A percentile compares a stretch with the other conserved stretches of the same genome.
These are phyloP conservation scores for Naegleria lovaniensis DNA, from an alignment of 208 protist species.

Conservation along the genomic window DNA sequence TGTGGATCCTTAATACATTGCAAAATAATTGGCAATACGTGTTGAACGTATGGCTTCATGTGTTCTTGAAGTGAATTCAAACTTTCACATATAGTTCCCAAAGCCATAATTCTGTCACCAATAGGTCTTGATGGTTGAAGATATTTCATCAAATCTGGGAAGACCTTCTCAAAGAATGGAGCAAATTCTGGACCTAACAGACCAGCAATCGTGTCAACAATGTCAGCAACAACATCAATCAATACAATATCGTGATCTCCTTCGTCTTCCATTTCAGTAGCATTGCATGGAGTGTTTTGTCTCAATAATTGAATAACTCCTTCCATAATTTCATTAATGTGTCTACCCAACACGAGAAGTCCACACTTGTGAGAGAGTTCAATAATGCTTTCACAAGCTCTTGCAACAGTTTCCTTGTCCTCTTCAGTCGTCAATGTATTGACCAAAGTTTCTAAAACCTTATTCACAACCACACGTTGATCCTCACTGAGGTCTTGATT, in stretches of 20 bases:
- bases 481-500: neutral
- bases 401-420: constrained; percentile 22
- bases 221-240: neutral
- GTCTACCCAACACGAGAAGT: neutral
- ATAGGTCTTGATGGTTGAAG: neutral
- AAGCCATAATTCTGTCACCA: constrained; percentile 14
- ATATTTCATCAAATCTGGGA: neutral
- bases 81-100: constrained; percentile 6
- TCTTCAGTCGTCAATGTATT: neutral
- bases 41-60: neutral
- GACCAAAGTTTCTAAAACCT: neutral
- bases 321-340: neutral
- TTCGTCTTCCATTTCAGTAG: neutral
- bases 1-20: neutral
- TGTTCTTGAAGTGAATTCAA: neutral
- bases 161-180: neutral
- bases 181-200: neutral
- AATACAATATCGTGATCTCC: constrained; percentile 11
- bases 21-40: neutral
- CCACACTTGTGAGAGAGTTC: neutral
- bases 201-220: neutral
- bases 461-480: neutral
- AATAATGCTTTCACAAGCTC: neutral
- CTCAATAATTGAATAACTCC: neutral
- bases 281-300: neutral